Percentiles rank a stretch among this genome's conserved stretches.
These are phyloP conservation scores for Fusarium multiceps DNA, from an alignment of 2,329 filamentous ascomycete species.

Conservation along the genomic window DNA sequence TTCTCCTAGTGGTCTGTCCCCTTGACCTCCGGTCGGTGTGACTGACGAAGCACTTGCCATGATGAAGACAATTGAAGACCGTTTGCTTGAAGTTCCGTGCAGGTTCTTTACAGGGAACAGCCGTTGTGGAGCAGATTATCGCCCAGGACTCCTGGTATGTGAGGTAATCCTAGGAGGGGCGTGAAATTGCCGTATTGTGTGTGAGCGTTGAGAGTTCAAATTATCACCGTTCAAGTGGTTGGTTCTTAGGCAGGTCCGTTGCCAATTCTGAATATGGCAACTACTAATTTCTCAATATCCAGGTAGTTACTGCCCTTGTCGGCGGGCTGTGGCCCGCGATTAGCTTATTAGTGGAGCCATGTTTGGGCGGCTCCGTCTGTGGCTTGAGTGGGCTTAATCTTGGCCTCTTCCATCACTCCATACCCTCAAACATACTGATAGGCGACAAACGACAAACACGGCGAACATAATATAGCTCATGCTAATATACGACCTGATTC, in stretches of 20 bases:
- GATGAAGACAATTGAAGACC: slow-evolving; percentile 6
- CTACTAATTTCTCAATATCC: slow-evolving; percentile 37
- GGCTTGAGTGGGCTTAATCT: slow-evolving; percentile 15
- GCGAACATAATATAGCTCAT: not conserved
- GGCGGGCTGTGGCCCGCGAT: slow-evolving; percentile 21
- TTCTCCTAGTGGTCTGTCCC: slow-evolving; percentile 27
- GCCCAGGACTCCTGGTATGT: not conserved
- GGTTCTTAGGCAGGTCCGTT: slow-evolving; percentile 1
- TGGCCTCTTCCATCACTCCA: not conserved
- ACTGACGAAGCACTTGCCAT: slow-evolving; percentile 45
- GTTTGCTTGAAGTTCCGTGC: slow-evolving; percentile 15
- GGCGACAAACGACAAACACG: not conserved
- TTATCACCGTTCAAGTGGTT: slow-evolving; percentile 6
- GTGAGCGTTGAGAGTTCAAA: slow-evolving; percentile 6
- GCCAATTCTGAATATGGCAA: slow-evolving; percentile 22
- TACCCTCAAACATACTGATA: not conserved
- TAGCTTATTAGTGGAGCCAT: slow-evolving; percentile 29
- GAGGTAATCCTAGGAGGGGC: slow-evolving; percentile 8
- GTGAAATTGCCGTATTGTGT: not conserved
- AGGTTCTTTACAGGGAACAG: slow-evolving; percentile 3
- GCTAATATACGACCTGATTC: not conserved
- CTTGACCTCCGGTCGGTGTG: slow-evolving; percentile 37
- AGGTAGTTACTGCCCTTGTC: slow-evolving; percentile 23
- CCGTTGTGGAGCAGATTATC: slow-evolving; percentile 17
- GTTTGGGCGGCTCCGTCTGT: slow-evolving; percentile 27